These are phyloP conservation scores for Speleostelium caveatum DNA, from an alignment of 78 protist species.

Conservation along the genomic window DNA sequence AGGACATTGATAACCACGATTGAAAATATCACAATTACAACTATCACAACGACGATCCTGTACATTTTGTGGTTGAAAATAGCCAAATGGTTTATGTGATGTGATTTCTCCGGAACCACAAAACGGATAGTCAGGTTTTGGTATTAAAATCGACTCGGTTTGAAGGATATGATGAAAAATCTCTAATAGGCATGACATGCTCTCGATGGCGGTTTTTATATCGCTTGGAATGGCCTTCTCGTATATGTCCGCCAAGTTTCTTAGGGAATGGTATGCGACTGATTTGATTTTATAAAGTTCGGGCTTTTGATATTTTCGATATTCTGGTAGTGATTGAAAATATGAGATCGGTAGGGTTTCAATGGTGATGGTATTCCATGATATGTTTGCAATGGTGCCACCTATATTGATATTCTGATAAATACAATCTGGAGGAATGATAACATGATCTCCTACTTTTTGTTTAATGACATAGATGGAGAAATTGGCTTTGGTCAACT, in stretches of 20 bases:
- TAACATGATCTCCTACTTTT: constrained; percentile 48
- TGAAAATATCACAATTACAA: constrained; percentile 59
- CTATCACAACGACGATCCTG: constrained; percentile 73
- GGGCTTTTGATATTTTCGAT: background rate
- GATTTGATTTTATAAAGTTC: constrained; percentile 53
- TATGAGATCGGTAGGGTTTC: constrained; percentile 38
- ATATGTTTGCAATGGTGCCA: constrained; percentile 20
- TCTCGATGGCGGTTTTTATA: background rate
- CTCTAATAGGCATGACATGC: constrained; percentile 31
- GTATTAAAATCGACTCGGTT: constrained; percentile 57
- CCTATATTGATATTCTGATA: constrained; percentile 76
- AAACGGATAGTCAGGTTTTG: constrained; percentile 66
- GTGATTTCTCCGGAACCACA: constrained; percentile 46
- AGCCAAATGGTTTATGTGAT: constrained; percentile 46
- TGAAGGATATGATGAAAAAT: constrained; percentile 36
- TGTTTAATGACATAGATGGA: constrained; percentile 56
- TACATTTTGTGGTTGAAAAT: background rate
- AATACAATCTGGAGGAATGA: constrained; percentile 70
- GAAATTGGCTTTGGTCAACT: constrained; percentile 42
- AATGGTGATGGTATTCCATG: constrained; percentile 43
- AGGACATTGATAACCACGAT: constrained; percentile 61
- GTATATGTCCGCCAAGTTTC: background rate
- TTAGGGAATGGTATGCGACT: constrained; percentile 22
- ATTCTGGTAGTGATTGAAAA: constrained; percentile 28
- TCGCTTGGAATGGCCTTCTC: constrained; percentile 8